Base-by-base conservation (phyloP, 2,329 filamentous ascomycete genomes). In the Colletotrichum echinochloae region DNA sequence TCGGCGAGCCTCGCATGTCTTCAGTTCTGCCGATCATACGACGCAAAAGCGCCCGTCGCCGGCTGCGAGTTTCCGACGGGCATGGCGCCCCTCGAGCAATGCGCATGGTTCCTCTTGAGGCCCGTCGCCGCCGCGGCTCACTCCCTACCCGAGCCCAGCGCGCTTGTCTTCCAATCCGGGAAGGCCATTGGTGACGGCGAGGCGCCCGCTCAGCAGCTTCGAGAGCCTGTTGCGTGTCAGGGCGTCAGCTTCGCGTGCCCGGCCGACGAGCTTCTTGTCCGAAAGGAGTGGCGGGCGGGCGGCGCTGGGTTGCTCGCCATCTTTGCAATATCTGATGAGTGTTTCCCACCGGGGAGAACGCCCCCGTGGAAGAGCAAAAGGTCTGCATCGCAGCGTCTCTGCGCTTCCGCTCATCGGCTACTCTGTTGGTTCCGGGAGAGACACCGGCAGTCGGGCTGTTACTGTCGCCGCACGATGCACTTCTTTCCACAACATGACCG, bases 311-410 rank as follows among this genome's bases (percentile, higher is more conserved):
- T 37, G 35, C 37, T 3, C 12, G 14, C 12, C 14, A 3, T 16
- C 37, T 16, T 5, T 7, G 12, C 30, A 4, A 8, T 4, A 8
- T 39, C 37, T 39, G 37, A 16, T 16, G 37, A 6, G 54, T 8
- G 5, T 20, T 18, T 8, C 30, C 6, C 1, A n/a, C 72, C 20
- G 55, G 71, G 75, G 75, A 63, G 73, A 49, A 68, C 72, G 0
- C 72, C 76, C 66, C 74, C 28, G 73, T 65, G n/a, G 56, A 60
- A 14, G 65, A 75, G 39, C 74, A 73, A 33, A 74, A 73, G 52
- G 57, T 69, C 12, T 78, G 74, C 64, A 70, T 75, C 60, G 69
- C 65, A 14, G 77, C 76, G 6, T 75, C 78, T 30, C 70, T 74
- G 37, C 78, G 77, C 71, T 68, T 78, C 2, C 73, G 72, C 55